phyloP scores from a whole-genome alignment of 208 protist species.

The Balamuthia mandrillaris region DNA sequence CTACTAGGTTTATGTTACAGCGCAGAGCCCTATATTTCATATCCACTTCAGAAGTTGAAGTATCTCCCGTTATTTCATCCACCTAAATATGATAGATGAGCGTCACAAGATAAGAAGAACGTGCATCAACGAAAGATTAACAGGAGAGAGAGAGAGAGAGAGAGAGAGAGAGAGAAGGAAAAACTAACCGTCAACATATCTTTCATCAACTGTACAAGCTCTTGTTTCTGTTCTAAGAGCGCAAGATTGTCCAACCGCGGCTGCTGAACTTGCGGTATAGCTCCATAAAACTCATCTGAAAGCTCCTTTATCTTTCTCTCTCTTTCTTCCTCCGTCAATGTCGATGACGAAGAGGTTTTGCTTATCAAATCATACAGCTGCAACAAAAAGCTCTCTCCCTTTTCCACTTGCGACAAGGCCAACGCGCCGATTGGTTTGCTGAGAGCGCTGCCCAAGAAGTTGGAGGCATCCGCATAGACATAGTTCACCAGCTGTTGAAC shows the following conservation, averaged over 20 bases:
- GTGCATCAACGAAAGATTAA: not conserved
- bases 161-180: not conserved
- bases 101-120: no score
- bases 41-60: not conserved
- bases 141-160: not conserved
- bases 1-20: constrained; percentile 13
- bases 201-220: not conserved
- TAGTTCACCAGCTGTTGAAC: not conserved
- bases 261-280: not conserved
- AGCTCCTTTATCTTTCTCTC: not conserved
- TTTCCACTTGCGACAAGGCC: not conserved
- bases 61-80: constrained; percentile 8
- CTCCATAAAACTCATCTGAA: not conserved
- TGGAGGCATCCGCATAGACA: not conserved
- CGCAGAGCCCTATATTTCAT: constrained; percentile 46
- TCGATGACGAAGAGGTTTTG: not conserved
- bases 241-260: not conserved
- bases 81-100: not conserved
- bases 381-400: not conserved
- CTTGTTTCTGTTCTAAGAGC: not conserved
- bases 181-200: constrained; percentile 33
- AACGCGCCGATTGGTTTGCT: not conserved
- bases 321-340: not conserved
- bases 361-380: not conserved
- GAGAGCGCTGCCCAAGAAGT: not conserved